Conservation (phyloP, 129 eudicot species). For the Scalesia atractyloides region DNA sequence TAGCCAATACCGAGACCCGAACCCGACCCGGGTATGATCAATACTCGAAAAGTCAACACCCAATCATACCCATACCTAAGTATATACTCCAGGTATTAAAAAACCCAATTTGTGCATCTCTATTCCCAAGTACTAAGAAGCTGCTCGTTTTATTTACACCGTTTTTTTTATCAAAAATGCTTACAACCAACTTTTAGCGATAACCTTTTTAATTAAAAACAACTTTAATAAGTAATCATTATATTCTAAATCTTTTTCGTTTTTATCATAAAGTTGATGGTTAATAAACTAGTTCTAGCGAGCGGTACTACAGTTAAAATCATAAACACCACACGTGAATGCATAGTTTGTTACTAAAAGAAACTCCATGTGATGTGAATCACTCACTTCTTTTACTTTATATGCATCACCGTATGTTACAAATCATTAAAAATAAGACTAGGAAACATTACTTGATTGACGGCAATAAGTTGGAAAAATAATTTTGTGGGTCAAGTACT, state of each 20-base stretch:
- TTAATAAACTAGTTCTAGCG: neutral
- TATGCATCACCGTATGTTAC: neutral
- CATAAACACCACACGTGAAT: neutral
- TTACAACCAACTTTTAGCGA: too few species aligned
- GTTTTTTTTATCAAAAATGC: too few species aligned
- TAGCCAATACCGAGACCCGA: too few species aligned
- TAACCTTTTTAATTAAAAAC: too few species aligned
- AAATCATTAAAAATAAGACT: neutral
- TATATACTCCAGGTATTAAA: too few species aligned
- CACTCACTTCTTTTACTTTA: neutral
- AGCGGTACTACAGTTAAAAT: neutral
- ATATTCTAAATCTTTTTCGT: neutral
- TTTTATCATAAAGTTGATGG: neutral
- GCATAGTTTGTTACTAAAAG: neutral
- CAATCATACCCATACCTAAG: too few species aligned
- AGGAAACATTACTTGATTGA: conserved; percentile 5
- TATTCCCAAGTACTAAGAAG: too few species aligned
- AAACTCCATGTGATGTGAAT: neutral
- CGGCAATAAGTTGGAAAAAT: neutral
- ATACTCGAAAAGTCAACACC: too few species aligned
- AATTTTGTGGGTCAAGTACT: neutral
- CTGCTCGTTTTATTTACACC: too few species aligned
- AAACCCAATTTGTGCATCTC: too few species aligned
- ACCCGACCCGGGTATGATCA: too few species aligned
- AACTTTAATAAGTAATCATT: neutral